Evolutionary conservation across 2,329 filamentous ascomycete species (phyloP), one percentile per base, ranked within the genome.

Genomic region (Fusarium tanahbumbuense): DNA sequence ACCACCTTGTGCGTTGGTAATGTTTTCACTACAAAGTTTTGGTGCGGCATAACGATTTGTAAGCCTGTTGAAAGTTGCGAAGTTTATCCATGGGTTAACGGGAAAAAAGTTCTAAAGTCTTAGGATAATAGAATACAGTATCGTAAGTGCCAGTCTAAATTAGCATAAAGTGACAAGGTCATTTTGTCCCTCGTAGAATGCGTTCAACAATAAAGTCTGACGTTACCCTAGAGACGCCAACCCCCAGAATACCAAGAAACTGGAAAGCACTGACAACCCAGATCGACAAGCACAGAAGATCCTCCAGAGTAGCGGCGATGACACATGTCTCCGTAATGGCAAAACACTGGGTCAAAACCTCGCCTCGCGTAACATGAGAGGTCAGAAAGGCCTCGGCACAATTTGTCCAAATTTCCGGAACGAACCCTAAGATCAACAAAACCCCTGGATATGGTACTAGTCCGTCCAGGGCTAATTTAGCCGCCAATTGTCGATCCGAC

Each of bases 331-430:
- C 47, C 16, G 47, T 50, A 23, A 49, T 49, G 11, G 6, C 16
- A 34, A 34, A 25, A 34, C 6, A 12, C 10, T 15, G 30, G 47
- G 12, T 25, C 20, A 5, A 50, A 22, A 34, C 12, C 32, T 40
- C n/a, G 20, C 20, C 6, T 41, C 23, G 13, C 3, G 18, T 16
- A n/a, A 41, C 9, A n/a, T 20, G 49, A 52, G 6, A 34, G 28
- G 32, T 10, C n/a, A 10, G 25, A 22, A 34, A 22, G 16, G 6
- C 9, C 34, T 28, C 23, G 49, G 32, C 23, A 53, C 49, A 42
- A 52, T 25, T 37, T n/a, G 12, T 11, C 12, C 48, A 40, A 40
- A 42, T 53, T 53, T 53, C 49, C 49, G 49, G 34, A 53, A 53
- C 34, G 23, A 41, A 52, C 32, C 49, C 49, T 41, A n/a, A 27